Conservation (phyloP, 2,329 filamentous ascomycete species). For the Penicillium sp. region DNA sequence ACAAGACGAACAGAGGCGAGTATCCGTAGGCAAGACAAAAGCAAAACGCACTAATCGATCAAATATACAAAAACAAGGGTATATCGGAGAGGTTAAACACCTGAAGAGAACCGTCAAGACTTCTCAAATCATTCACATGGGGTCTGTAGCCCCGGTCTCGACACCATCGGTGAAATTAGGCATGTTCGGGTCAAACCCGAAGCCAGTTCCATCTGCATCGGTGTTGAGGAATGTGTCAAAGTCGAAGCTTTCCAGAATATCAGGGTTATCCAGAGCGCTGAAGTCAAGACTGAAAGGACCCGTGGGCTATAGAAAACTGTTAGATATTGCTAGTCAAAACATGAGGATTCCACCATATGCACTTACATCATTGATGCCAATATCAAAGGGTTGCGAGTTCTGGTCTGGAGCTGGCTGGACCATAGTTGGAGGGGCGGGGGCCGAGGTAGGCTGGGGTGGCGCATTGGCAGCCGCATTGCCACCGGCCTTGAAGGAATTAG, state of each 20-base stretch:
- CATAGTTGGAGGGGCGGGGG: slow-evolving; percentile 40
- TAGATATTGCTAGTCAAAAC: slow-evolving; percentile 15
- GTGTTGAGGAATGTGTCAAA: slow-evolving; percentile 70
- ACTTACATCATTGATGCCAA: slow-evolving; percentile 45
- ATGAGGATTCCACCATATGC: not conserved
- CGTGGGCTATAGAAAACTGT: slow-evolving; percentile 29
- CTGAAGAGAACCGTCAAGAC: slow-evolving; percentile 38
- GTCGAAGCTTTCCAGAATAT: slow-evolving; percentile 62
- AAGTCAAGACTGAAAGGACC: slow-evolving; percentile 50
- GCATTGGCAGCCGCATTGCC: slow-evolving; percentile 39
- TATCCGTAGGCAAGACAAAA: slow-evolving; percentile 15
- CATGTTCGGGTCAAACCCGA: slow-evolving; percentile 49
- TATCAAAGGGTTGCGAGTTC: slow-evolving; percentile 37
- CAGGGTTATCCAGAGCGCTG: slow-evolving; percentile 49
- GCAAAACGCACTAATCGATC: slow-evolving; percentile 22
- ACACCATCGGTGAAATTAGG: slow-evolving; percentile 46
- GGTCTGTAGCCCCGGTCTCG: slow-evolving; percentile 46
- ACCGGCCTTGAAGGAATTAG: slow-evolving; percentile 49
- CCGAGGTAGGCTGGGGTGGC: slow-evolving; percentile 40
- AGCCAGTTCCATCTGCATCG: slow-evolving; percentile 48
- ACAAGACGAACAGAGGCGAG: slow-evolving; percentile 12
- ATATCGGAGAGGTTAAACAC: slow-evolving; percentile 41
- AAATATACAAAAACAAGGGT: slow-evolving; percentile 46
- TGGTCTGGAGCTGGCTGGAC: slow-evolving; percentile 41
- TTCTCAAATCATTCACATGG: slow-evolving; percentile 40